Conservation (phyloP, 2,329 filamentous ascomycete genomes). For the Trichophyton mentagrophytes region DNA sequence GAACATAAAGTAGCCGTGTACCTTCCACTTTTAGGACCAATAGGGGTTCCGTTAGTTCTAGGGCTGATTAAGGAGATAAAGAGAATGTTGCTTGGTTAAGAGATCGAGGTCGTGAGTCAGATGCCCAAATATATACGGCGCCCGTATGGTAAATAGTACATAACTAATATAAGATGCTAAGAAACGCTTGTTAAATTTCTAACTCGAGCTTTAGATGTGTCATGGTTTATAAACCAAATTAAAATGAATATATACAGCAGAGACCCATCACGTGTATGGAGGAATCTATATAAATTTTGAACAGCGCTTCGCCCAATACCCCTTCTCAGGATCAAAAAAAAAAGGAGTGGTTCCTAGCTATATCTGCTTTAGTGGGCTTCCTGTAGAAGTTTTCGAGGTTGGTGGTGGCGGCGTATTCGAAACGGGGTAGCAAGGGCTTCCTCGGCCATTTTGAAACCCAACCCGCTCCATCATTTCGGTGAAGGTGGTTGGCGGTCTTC, state of each 20-base stretch:
- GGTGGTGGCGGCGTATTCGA: slow-evolving; percentile 13
- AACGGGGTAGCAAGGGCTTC: slow-evolving; percentile 21
- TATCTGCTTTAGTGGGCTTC: not conserved
- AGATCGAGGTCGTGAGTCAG: slow-evolving; percentile 17
- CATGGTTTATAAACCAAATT: not conserved
- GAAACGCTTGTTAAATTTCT: not conserved
- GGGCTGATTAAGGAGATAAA: slow-evolving; percentile 70
- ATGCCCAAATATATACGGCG: no score
- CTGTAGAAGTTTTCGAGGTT: not conserved
- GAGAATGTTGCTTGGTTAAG: slow-evolving; percentile 28
- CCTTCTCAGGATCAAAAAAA: no score
- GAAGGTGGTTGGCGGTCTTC: slow-evolving; percentile 26
- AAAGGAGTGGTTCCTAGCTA: not conserved
- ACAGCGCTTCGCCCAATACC: no score
- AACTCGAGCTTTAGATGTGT: not conserved
- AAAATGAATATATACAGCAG: not conserved
- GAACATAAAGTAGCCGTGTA: slow-evolving; percentile 98
- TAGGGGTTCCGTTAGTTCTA: slow-evolving; percentile 81
- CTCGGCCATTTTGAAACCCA: slow-evolving; percentile 22
- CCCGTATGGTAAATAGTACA: not conserved
- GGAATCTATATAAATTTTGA: no score
- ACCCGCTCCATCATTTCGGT: slow-evolving; percentile 28
- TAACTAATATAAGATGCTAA: not conserved
- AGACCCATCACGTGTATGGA: not conserved
- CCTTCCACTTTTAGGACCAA: slow-evolving; percentile 74